These are phyloP conservation scores for Pyrenophora graminea DNA, from an alignment of 2,329 filamentous ascomycete genomes.

Conservation along the genomic window DNA sequence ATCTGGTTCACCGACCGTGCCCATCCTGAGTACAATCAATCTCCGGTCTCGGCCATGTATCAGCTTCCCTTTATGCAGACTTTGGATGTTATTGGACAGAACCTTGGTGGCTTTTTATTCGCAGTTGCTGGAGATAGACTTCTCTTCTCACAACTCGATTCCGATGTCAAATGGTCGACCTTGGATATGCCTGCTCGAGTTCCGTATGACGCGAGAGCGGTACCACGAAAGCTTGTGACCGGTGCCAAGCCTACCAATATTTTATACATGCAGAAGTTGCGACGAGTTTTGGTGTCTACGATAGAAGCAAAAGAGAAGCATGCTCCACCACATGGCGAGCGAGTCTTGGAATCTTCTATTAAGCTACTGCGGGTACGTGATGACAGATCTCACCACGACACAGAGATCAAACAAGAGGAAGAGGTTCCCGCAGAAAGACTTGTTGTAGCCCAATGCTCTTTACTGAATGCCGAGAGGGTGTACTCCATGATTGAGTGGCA, in stretches of 20 bases:
- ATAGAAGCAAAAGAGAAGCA: conserved; percentile 41
- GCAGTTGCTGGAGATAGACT: conserved; percentile 54
- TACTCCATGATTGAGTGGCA: conserved; percentile 68
- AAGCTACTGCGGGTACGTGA: conserved; percentile 32
- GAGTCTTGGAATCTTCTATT: conserved; percentile 45
- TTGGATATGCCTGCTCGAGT: not conserved
- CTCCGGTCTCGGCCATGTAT: conserved; percentile 36
- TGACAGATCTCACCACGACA: conserved; percentile 20
- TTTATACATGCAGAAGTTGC: conserved; percentile 51
- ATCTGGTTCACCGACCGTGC: conserved; percentile 45
- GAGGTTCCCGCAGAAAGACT: conserved; percentile 27
- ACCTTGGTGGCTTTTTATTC: conserved; percentile 52
- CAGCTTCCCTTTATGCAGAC: conserved; percentile 31
- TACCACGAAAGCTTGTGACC: conserved; percentile 36
- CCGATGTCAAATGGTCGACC: conserved; percentile 30
- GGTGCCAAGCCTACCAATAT: conserved; percentile 41
- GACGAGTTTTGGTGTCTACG: conserved; percentile 56
- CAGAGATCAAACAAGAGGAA: conserved; percentile 31
- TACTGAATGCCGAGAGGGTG: conserved; percentile 64
- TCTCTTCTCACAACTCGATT: conserved; percentile 54
- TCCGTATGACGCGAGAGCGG: conserved; percentile 14
- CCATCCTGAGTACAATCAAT: conserved; percentile 37
- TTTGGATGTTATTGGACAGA: conserved; percentile 44
- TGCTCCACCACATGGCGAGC: conserved; percentile 36
- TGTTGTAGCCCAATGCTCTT: conserved; percentile 57